These are phyloP conservation scores for Fusarium illudens DNA, from an alignment of 2,329 filamentous ascomycete genomes.

Conservation along the genomic window DNA sequence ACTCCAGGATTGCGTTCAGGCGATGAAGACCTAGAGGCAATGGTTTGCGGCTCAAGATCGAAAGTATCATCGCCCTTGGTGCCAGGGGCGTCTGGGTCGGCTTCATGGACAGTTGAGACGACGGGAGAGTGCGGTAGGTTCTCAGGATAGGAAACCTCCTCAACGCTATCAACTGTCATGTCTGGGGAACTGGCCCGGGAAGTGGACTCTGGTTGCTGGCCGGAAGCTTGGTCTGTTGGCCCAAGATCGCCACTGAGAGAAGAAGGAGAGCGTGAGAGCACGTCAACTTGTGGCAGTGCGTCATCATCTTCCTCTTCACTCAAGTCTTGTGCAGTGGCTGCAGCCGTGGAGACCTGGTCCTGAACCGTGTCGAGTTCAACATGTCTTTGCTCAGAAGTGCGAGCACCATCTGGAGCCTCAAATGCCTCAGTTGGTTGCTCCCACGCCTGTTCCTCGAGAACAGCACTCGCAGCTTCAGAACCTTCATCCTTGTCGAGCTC, in stretches of 20 bases:
- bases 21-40: not conserved
- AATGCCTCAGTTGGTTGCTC: not conserved
- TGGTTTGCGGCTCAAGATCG: not conserved
- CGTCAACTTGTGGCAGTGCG: not conserved
- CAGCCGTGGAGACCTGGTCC: not conserved
- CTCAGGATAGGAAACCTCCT: not conserved
- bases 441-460: not conserved
- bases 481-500: not conserved
- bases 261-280: not conserved
- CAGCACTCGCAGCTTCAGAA: not conserved
- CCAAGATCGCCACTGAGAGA: not conserved
- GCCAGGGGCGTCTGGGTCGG: not conserved
- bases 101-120: not conserved
- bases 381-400: not conserved
- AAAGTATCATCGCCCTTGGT: not conserved
- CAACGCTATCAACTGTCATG: not conserved
- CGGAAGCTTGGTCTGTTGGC: not conserved
- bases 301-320: not conserved
- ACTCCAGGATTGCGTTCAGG: not conserved
- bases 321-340: not conserved
- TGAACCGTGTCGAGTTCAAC: not conserved
- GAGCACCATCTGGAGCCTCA: not conserved
- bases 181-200: slow-evolving; percentile 10
- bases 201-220: not conserved
- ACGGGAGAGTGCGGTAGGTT: not conserved